Percentiles rank a stretch among this genome's conserved stretches.
These are phyloP conservation scores for Cytidiella melzeri DNA, from an alignment of 768 basidiomycete species.

Conservation along the genomic window DNA sequence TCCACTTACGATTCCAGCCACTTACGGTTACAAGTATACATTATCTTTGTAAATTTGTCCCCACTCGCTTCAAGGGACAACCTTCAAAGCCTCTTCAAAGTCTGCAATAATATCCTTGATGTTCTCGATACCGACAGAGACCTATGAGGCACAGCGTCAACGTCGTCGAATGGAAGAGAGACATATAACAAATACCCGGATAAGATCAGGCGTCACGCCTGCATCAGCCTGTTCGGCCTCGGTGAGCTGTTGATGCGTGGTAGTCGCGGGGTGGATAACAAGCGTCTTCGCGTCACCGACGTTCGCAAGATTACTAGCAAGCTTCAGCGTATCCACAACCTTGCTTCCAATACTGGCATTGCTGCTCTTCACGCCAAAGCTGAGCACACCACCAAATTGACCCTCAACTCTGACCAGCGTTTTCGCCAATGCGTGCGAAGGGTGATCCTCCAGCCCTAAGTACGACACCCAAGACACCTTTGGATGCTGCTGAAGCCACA, in stretches of 20 bases:
- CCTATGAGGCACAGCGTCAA: slow-evolving; percentile 12
- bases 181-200: slow-evolving; percentile 42
- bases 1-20: no score
- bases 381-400: slow-evolving; percentile 67
- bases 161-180: neutral
- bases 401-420: slow-evolving; percentile 44
- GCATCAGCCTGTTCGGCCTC: slow-evolving; percentile 52
- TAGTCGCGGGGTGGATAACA: slow-evolving; percentile 72
- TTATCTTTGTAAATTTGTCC: neutral
- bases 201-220: slow-evolving; percentile 74
- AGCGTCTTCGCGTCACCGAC: slow-evolving; percentile 77
- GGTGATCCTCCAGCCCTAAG: slow-evolving; percentile 59
- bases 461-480: slow-evolving; percentile 76
- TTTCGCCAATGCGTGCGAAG: slow-evolving; percentile 52
- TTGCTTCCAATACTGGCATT: slow-evolving; percentile 40
- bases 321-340: slow-evolving; percentile 62
- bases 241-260: slow-evolving; percentile 69
- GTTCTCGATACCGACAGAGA: slow-evolving; percentile 37
- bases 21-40: no score
- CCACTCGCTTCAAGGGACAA: slow-evolving; percentile 12
- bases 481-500: slow-evolving; percentile 60
- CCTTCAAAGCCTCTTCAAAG: slow-evolving; percentile 33
- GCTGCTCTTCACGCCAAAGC: slow-evolving; percentile 68
- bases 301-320: slow-evolving; percentile 70
- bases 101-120: slow-evolving; percentile 40